These are phyloP conservation scores for Psilocybe sp. DNA, from an alignment of 768 basidiomycete species.

Conservation along the genomic window DNA sequence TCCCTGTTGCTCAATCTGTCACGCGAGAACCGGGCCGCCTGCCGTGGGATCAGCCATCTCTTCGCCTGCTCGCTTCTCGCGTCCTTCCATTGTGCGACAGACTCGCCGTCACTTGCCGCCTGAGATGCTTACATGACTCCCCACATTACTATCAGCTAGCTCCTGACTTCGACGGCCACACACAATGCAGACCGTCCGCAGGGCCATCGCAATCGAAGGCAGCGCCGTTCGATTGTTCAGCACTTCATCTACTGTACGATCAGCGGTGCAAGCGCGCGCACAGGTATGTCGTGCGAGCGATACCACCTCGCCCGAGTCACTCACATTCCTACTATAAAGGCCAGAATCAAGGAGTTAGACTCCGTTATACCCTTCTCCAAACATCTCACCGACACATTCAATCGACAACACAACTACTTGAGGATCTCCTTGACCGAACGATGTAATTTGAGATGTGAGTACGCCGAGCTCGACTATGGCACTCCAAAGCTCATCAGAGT, in stretches of 20 bases:
- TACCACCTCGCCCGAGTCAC: background rate
- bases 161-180: background rate
- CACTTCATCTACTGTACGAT: background rate
- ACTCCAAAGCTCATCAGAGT: background rate
- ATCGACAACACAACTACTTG: conserved; percentile 78
- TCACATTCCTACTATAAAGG: conserved; percentile 31
- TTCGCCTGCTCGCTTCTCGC: too few species aligned
- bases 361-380: conserved; percentile 43
- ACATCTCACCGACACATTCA: conserved; percentile 62
- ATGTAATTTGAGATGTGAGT: conserved; percentile 82
- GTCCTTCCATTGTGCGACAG: too few species aligned
- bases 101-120: too few species aligned
- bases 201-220: background rate
- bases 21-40: conserved; percentile 20
- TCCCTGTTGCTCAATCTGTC: conserved; percentile 21
- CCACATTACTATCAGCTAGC: background rate
- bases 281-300: background rate
- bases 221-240: background rate
- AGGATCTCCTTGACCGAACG: conserved; percentile 84
- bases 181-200: background rate
- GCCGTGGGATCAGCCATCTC: too few species aligned
- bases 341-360: conserved; percentile 56
- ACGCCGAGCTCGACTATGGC: background rate
- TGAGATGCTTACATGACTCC: too few species aligned
- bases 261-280: conserved; percentile 1